Evolutionary conservation across 805 yeast genomes (phyloP).

Genomic region (Nakazawaea sp.): DNA sequence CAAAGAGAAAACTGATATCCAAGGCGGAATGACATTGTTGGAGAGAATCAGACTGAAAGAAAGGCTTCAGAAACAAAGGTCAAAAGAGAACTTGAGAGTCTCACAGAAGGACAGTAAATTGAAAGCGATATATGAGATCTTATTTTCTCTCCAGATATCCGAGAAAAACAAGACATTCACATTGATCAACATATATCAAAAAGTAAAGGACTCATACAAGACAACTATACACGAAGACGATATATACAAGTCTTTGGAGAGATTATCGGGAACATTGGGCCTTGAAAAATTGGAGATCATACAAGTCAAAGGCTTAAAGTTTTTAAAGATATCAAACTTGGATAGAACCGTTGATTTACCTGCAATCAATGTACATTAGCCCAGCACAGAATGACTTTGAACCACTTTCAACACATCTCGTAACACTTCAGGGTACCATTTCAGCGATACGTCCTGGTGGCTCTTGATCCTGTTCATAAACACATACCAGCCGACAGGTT

Average conservation of each 20-base stretch:
- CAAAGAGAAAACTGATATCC: slow-evolving; percentile 20
- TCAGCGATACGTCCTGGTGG: slow-evolving; percentile 35
- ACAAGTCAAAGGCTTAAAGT: slow-evolving; percentile 14
- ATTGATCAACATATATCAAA: slow-evolving; percentile 12
- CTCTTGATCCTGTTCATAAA: too few species aligned
- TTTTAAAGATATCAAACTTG: slow-evolving; percentile 15
- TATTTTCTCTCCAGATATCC: slow-evolving; percentile 16
- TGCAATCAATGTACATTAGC: too few species aligned
- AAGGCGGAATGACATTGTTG: slow-evolving; percentile 22
- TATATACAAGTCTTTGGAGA: slow-evolving; percentile 11
- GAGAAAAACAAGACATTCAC: slow-evolving; percentile 11
- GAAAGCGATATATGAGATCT: slow-evolving; percentile 16
- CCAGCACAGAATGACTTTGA: too few species aligned
- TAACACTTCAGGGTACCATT: too few species aligned
- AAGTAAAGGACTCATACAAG: slow-evolving; percentile 16
- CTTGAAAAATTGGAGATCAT: slow-evolving; percentile 12
- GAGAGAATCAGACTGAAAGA: slow-evolving; percentile 35
- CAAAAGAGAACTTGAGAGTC: background rate
- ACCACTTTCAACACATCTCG: too few species aligned
- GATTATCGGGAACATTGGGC: slow-evolving; percentile 10
- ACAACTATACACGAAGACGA: slow-evolving; percentile 15
- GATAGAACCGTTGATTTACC: slow-evolving; percentile 15
- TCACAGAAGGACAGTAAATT: slow-evolving; percentile 14
- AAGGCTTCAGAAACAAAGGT: slow-evolving; percentile 9
- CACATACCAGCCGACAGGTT: too few species aligned